Base-by-base conservation (phyloP, 2,329 filamentous ascomycete genomes). In the Pezicula rhizophila region DNA sequence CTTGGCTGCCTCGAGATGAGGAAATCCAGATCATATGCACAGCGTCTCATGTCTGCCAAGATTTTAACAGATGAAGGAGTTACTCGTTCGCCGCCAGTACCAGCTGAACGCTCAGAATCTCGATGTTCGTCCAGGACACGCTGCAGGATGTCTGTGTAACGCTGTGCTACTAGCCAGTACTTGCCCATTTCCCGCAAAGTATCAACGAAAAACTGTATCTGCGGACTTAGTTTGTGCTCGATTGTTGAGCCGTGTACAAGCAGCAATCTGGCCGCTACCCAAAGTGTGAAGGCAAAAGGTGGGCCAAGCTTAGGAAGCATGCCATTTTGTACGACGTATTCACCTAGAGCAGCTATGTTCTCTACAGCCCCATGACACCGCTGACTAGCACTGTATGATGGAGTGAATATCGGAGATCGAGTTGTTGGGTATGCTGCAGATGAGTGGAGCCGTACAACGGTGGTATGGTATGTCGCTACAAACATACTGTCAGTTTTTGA, bases 361-460 rank as follows among this genome's bases (percentile, higher is more conserved):
- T 91, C 85, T 8, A 95, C 91, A 2, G 91, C 90, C 3, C 79
- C 79, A 51, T 91, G 81, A 61, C 91, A 96, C 38, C 87, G 77
- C 63, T 95, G 89, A 47, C 82, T 87, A 26, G 91, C 91, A 59
- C 83, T 87, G 66, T 89, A 95, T 0, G 88, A 95, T 0, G 90
- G 88, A 0, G 87, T 91, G 69, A 96, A 96, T 46, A 95, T 91
- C 11, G 85, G 84, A 1, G 89, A 95, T 28, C 88, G 79, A 3
- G 88, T 93, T 4, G 89, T 95, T 3, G 91, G 91, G 66, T 96
- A 96, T 2, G 90, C 91, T 5, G 91, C 89, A 1, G 89, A 95
- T 0, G 90, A 96, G 69, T 96, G 90, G 20, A 96, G 76, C 33
- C 91, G 83, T 58, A 96, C 95, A 8, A 95, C 84, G 41, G 90